Evolutionary conservation across 2,329 filamentous ascomycete species (phyloP).

Genomic region (Zasmidium citrigriseum): DNA sequence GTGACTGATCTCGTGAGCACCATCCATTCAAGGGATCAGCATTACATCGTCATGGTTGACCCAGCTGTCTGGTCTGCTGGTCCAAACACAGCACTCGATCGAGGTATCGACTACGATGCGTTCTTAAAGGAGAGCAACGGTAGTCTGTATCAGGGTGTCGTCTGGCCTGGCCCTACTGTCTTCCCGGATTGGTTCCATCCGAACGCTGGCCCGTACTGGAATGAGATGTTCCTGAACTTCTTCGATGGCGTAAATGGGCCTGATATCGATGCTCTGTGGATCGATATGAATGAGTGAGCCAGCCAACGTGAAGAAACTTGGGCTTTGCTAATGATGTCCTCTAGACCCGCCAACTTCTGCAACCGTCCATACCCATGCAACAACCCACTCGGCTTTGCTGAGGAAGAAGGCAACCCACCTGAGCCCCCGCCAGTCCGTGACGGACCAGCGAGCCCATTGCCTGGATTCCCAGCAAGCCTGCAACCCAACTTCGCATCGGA

Average conservation of each 20-base stretch:
- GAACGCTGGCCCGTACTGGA: slow-evolving; percentile 68
- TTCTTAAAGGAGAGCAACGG: slow-evolving; percentile 57
- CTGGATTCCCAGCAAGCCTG: slow-evolving; percentile 68
- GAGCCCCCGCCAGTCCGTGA: slow-evolving; percentile 61
- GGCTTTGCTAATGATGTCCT: too few relatives aligned
- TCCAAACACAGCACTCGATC: slow-evolving; percentile 33
- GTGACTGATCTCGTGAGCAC: slow-evolving; percentile 65
- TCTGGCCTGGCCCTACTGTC: slow-evolving; percentile 66
- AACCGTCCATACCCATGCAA: slow-evolving; percentile 38
- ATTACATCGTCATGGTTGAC: slow-evolving; percentile 69
- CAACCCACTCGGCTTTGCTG: slow-evolving; percentile 35
- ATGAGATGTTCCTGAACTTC: slow-evolving; percentile 63
- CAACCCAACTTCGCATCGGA: slow-evolving; percentile 53
- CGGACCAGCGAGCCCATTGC: slow-evolving; percentile 62
- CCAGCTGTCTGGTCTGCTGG: slow-evolving; percentile 53
- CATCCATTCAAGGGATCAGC: slow-evolving; percentile 44
- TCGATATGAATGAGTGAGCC: slow-evolving; percentile 71
- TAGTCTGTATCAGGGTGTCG: slow-evolving; percentile 65
- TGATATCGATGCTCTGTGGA: slow-evolving; percentile 72
- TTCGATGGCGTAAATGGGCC: slow-evolving; percentile 66
- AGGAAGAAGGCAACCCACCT: slow-evolving; percentile 57
- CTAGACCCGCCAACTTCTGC: slow-evolving; percentile 58
- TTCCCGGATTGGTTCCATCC: slow-evolving; percentile 69
- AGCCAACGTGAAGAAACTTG: too few relatives aligned
- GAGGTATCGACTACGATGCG: slow-evolving; percentile 42